Base-by-base conservation (phyloP, 805 yeast genomes). In the Cyberlindnera mrakii region DNA sequence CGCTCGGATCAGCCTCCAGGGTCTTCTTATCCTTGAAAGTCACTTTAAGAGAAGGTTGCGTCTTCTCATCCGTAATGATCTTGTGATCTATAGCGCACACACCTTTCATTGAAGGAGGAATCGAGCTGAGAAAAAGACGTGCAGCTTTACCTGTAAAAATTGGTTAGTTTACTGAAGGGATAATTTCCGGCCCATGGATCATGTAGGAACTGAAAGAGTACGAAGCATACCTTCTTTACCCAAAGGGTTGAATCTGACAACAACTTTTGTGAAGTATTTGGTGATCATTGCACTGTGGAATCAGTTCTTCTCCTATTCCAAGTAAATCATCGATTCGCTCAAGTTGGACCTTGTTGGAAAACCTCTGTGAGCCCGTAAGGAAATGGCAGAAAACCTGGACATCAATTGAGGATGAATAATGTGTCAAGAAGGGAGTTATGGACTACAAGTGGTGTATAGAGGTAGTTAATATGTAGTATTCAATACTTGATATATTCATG, bases 11-110 rank as follows among this genome's bases (percentile, higher is more conserved):
- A 6, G 78, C 78, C 41, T 71, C 74, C 65, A 86, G 64, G 5
- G 72, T 74, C 39, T 78, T 75, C 56, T 90, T 91, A 62, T 90
- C 97, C 62, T 85, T 81, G 67, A 77, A 90, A 1, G 82, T 78
- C 19, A 90, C 96, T 48, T 79, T 71, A 16, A 90, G 75, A n/a
- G 71, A 54, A 14, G 96, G 89, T 37, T 62, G 56, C 16, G 71
- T 75, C 9, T 58, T 64, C 0, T 81, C 66, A 6, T 46, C 49
- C 5, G 62, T 67, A 37, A 89, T 68, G 20, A 88, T 73, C 56
- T 82, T 80, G 53, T 75, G 76, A 49, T 82, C 80, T 3, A 90
- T 67, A n/a, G 70, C 62, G 43, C 90, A 79, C 8, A 72, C 59
- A 33, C 74, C 70, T 54, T 83, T 81, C 54, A 80, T 69, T 27